Base-by-base conservation (phyloP, 2,329 filamentous ascomycete genomes). In the Colletotrichum orchidophilum region DNA sequence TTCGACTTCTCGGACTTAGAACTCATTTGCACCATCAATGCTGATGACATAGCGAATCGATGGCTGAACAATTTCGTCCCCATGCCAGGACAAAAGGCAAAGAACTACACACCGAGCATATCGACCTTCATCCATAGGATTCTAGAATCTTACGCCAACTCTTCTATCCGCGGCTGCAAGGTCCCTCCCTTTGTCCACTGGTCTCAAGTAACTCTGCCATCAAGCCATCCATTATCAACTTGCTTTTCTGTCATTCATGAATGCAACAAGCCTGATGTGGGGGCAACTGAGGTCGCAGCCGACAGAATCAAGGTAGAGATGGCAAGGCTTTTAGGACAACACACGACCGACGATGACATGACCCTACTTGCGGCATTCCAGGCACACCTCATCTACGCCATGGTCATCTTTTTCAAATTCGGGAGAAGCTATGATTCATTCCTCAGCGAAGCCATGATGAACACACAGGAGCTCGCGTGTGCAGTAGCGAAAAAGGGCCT, bases 371-470 rank as follows among this genome's bases (percentile, higher is more conserved):
- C 82, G 0, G 78, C 83, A 1, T 87, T 88, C 49, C 87, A 90
- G 72, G 84, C 87, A 0, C 88, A 87, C 74, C 77, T 90, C 3
- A 80, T 88, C n/a, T 88, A 88, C 70, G 76, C 81, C 2, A 82
- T 89, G 75, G 79, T 85, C 2, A 59, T 86, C 3, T 87, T 86
- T 73, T 87, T 87, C 63, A 76, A 76, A 0, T 73, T 81, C 1
- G 73, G 73, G 0, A 74, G 75, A 11, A 73, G 73, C n/a, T 58
- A 74, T 0, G 66, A 73, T 12, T 73, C 80, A 0, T 80, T 83
- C 39, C 76, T 83, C 5, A 82, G 84, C 13, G 79, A 83, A 13
- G 79, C 80, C 3, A 84, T 88, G 75, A 84, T 87, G 64, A 84
- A 83, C 12, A 80, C 89, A 1, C 86, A 88, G 76, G 83, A 86